Evolutionary conservation across 805 yeast species (phyloP), one percentile per base, ranked within the genome.

Genomic region (Wickerhamomyces queroliae): DNA sequence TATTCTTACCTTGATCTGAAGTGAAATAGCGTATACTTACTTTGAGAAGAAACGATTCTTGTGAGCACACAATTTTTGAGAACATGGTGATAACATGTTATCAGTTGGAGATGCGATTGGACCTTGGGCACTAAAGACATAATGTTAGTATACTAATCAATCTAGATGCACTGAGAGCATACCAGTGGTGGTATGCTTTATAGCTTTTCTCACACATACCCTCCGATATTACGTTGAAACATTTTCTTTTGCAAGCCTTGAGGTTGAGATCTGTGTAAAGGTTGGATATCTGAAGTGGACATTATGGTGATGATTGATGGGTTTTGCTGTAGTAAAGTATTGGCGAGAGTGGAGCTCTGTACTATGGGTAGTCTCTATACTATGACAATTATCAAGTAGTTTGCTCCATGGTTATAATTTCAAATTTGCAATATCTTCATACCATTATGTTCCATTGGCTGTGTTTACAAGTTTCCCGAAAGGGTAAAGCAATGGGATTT

Each of bases 51-150:
- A 71, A 50, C 65, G 56, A 51, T 54, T 59, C 55, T 68, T 72
- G 47, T 74, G 79, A 27, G 70, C 71, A 43, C 56, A 72, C 43
- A 78, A 56, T 54, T 74, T 77, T 45, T 74, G 72, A 2, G 81
- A 67, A 50, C 81, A 74, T 22, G 83, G 83, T 4, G 81, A 75
- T 56, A 77, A 55, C 45, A 76, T 46, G 36, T 63, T 70, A 48
- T 78, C 84, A 3, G 84, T 78, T 33, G 83, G 83, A 12, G 81
- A 75, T 7, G 75, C 62, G 44, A 63, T 56, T 27, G 56, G 56
- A 40, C 28, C 25, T 24, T 30, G 39, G 15, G 25, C 19, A 15
- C 31, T 37, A 24, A 11, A 24, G 10, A 25, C 5, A 7, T 27
- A 15, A 27, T 27, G 30, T 27, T 27, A 27, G 30, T 27, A 15